A percentile compares a stretch with the other conserved stretches of the same genome.
Conservation (phyloP, 139 green algal genomes). For the Chlamydomonas incerta region DNA sequence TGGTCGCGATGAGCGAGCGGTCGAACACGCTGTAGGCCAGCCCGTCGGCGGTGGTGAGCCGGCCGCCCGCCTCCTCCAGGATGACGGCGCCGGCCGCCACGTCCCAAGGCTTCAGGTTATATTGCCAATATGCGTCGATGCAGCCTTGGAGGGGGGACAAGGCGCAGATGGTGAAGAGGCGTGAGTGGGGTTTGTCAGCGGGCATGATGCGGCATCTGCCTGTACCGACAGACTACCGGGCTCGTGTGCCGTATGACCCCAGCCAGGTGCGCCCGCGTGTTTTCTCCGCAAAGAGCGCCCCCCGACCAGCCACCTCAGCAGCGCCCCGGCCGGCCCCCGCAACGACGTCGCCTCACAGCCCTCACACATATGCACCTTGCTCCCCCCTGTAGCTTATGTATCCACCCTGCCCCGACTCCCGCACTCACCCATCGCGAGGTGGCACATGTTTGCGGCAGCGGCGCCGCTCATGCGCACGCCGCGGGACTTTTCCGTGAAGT, state of each 20-base stretch:
- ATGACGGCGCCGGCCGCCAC: constrained; percentile 66
- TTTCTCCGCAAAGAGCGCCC: too few species aligned
- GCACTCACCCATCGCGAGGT: constrained; percentile 53
- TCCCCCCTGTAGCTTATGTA: not conserved
- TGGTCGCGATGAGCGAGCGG: constrained; percentile 62
- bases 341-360: too few species aligned
- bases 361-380: not conserved
- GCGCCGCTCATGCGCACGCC: constrained; percentile 57
- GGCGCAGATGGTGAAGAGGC: too few species aligned
- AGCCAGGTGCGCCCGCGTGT: too few species aligned
- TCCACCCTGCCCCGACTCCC: not conserved
- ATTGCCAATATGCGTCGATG: constrained; percentile 69
- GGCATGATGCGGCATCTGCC: too few species aligned
- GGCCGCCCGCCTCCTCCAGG: constrained; percentile 69
- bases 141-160: not conserved
- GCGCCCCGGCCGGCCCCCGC: too few species aligned
- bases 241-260: too few species aligned
- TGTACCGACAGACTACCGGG: too few species aligned
- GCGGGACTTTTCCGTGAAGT: constrained; percentile 34
- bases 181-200: too few species aligned
- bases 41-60: constrained; percentile 60
- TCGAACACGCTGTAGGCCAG: constrained; percentile 72
- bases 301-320: too few species aligned
- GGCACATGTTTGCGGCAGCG: constrained; percentile 61
- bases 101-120: constrained; percentile 71